These are phyloP conservation scores for Ephemerocybe angulata DNA, from an alignment of 768 basidiomycete genomes.

Conservation along the genomic window DNA sequence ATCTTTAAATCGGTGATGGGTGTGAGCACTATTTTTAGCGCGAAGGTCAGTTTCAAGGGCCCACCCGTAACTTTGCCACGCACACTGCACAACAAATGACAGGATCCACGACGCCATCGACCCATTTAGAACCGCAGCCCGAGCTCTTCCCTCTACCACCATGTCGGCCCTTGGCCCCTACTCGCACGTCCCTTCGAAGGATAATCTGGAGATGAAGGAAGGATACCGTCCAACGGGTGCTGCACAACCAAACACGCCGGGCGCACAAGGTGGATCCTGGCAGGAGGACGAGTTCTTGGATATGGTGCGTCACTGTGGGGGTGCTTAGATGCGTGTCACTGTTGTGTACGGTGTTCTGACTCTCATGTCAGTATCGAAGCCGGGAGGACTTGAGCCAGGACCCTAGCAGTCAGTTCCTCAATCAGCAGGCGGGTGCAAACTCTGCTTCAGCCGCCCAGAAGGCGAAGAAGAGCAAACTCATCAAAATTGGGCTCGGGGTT, in stretches of 20 bases:
- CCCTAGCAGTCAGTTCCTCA: background rate
- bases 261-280: slow-evolving; percentile 16
- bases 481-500: slow-evolving; percentile 25
- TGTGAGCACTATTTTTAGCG: too few relatives aligned
- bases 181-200: background rate
- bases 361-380: background rate
- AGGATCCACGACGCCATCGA: background rate
- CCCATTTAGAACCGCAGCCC: background rate
- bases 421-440: background rate
- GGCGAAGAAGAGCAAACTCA: slow-evolving; percentile 16
- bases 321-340: background rate
- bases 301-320: slow-evolving; percentile 13
- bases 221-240: background rate
- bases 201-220: background rate
- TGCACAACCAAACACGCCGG: too few relatives aligned
- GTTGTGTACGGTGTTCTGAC: background rate
- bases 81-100: background rate
- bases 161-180: background rate
- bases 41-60: too few relatives aligned
- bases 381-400: background rate
- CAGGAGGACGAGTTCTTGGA: slow-evolving; percentile 17
- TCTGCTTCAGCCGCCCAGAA: slow-evolving; percentile 8
- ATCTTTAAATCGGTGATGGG: too few relatives aligned
- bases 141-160: background rate
- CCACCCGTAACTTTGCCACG: too few relatives aligned